Evolutionary conservation across 805 yeast species (phyloP), one percentile per base, ranked within the genome.

Genomic region (Komagataella ulmi): DNA sequence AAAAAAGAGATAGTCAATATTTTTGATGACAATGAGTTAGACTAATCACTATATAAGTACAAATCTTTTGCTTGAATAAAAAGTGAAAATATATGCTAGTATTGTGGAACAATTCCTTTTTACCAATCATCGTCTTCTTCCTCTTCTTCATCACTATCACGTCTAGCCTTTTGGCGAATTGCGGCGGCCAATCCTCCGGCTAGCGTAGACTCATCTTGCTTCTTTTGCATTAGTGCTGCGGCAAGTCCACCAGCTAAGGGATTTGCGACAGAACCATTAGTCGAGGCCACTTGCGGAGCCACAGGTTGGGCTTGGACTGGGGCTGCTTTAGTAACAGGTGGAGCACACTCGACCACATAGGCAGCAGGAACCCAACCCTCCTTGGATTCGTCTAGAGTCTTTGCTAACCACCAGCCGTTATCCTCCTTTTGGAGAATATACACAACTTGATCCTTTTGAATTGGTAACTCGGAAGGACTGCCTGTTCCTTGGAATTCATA

Each of bases 331-430:
- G 61, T 47, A 1, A 71, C 66, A 44, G 83, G 79, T 10, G 77
- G 74, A 3, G 66, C 77, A 56, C 77, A 76, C 54, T 78, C 80
- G 18, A 73, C 80, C 61, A 91, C 80, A 63, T 90, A 93, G n/a
- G 90, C 86, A 19, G 93, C 84, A 12, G 99, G 99, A 10, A 93
- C 91, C 99, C 99, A 93, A 4, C 99, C 99, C 64, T 89, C 93
- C 52, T 72, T 77, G 1, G 83, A 62, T 45, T 86, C 93, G 60
- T 85, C 90, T 54, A 83, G 64, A 40, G 80, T 73, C 63, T 85
- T 85, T 7, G 89, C 97, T 53, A 93, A 73, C 59, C 96, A 91
- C 99, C 99, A 93, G 17, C 97, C 96, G 55, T 87, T 90, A 48
- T 83, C 81, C 53, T 84, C 87, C 56, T 84, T 80, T 61, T 77